Conservation (phyloP, 2,329 filamentous ascomycete genomes). For the Pleomassaria siparia region DNA sequence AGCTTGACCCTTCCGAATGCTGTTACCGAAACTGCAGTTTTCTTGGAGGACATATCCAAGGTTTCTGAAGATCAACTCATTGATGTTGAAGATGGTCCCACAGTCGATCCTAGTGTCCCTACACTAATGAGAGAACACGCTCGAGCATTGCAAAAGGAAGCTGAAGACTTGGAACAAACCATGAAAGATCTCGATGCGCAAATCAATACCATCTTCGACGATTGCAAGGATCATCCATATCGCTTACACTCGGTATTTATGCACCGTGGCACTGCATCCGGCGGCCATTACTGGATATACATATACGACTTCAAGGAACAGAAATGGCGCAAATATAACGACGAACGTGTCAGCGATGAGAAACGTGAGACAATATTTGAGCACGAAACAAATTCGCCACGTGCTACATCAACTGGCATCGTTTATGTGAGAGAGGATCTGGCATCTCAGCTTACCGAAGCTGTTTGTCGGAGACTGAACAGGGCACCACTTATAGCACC, state of each 20-base stretch:
- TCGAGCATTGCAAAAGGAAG: conserved; percentile 24
- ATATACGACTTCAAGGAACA: conserved; percentile 82
- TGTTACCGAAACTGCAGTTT: conserved; percentile 34
- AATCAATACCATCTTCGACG: conserved; percentile 62
- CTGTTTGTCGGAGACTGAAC: conserved; percentile 39
- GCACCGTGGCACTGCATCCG: conserved; percentile 66
- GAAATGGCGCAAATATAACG: conserved; percentile 94
- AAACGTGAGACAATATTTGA: conserved; percentile 68
- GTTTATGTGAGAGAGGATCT: conserved; percentile 73
- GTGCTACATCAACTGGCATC: conserved; percentile 59
- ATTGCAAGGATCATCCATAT: conserved; percentile 69
- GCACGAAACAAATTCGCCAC: conserved; percentile 58
- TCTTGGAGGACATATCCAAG: conserved; percentile 21
- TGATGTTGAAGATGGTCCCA: conserved; percentile 9
- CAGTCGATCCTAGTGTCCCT: conserved; percentile 17
- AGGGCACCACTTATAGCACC: no score
- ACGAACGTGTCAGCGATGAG: conserved; percentile 73
- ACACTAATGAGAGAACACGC: conserved; percentile 24
- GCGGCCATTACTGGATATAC: conserved; percentile 96
- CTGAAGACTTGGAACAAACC: conserved; percentile 27
- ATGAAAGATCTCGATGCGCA: conserved; percentile 53
- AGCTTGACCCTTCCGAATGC: conserved; percentile 30
- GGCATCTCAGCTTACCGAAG: conserved; percentile 59
- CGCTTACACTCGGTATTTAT: conserved; percentile 90
- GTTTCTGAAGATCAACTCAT: conserved; percentile 8